A percentile compares a stretch with the other conserved stretches of the same genome.
These are phyloP conservation scores for Pseudozyma tsukubaensis DNA, from an alignment of 1,284 basidiomycete genomes.

Conservation along the genomic window DNA sequence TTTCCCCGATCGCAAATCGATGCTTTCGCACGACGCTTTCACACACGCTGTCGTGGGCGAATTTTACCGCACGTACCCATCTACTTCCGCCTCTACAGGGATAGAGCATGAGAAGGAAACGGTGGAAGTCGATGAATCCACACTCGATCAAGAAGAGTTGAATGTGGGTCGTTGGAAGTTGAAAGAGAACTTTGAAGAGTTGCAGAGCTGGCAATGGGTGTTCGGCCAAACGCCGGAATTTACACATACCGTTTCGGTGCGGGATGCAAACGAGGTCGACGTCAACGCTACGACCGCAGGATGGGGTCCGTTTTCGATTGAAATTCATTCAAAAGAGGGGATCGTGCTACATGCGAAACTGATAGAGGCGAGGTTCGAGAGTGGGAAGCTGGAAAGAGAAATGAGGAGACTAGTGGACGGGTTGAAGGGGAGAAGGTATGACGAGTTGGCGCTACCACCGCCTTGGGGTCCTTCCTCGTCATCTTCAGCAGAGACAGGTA, in stretches of 20 bases:
- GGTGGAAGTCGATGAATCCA: slow-evolving; percentile 38
- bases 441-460: slow-evolving; percentile 45
- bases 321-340: slow-evolving; percentile 47
- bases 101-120: background rate
- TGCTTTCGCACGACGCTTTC: slow-evolving; percentile 78
- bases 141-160: slow-evolving; percentile 6
- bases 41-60: slow-evolving; percentile 78
- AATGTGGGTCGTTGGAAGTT: slow-evolving; percentile 35
- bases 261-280: slow-evolving; percentile 21
- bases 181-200: slow-evolving; percentile 43
- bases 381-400: slow-evolving; percentile 16
- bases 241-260: slow-evolving; percentile 68
- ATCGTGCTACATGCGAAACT: slow-evolving; percentile 45
- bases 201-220: slow-evolving; percentile 89
- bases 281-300: background rate
- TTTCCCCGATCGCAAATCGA: slow-evolving; percentile 69
- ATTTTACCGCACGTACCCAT: slow-evolving; percentile 77
- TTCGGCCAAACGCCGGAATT: slow-evolving; percentile 97
- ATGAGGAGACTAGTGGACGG: slow-evolving; percentile 14
- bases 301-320: slow-evolving; percentile 35
- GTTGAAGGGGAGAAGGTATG: slow-evolving; percentile 41
- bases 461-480: slow-evolving; percentile 35
- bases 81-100: background rate
- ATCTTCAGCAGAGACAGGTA: background rate
- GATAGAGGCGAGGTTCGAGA: slow-evolving; percentile 20